Conservation (phyloP, 306 rosid genomes). For the Alnus glutinosa region DNA sequence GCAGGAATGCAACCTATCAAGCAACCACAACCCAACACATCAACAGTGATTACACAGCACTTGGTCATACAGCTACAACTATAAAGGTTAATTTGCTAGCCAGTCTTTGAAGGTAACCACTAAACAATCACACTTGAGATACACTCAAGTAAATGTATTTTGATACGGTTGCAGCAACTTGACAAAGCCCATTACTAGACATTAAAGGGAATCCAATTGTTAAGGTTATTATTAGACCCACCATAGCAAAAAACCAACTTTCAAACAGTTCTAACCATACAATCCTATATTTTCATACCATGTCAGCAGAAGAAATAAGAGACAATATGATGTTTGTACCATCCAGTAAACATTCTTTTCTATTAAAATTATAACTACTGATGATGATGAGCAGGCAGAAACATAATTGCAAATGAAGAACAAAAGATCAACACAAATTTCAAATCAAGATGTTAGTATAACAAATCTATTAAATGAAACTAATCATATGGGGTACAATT, state of each 20-base stretch:
- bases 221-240: not conserved
- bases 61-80: not conserved
- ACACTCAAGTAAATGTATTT: not conserved
- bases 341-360: too few species aligned
- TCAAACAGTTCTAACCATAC: not conserved
- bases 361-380: too few species aligned
- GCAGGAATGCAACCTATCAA: not conserved
- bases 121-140: too few species aligned
- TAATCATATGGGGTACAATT: not conserved
- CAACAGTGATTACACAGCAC: not conserved
- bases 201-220: not conserved
- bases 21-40: not conserved
- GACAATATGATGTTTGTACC: not conserved
- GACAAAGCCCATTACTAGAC: not conserved
- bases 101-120: not conserved
- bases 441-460: too few species aligned
- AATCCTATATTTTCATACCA: not conserved
- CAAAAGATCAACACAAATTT: too few species aligned
- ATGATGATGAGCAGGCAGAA: not conserved
- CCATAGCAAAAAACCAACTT: not conserved
- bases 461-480: too few species aligned
- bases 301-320: not conserved
- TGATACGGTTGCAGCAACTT: not conserved
- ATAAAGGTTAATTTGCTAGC: not conserved
- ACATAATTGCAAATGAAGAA: not conserved